Percentiles rank a stretch among this genome's conserved stretches.
Evolutionary conservation across 2,329 filamentous ascomycete species (phyloP).

Genomic region (Colletotrichum echinochloae): DNA sequence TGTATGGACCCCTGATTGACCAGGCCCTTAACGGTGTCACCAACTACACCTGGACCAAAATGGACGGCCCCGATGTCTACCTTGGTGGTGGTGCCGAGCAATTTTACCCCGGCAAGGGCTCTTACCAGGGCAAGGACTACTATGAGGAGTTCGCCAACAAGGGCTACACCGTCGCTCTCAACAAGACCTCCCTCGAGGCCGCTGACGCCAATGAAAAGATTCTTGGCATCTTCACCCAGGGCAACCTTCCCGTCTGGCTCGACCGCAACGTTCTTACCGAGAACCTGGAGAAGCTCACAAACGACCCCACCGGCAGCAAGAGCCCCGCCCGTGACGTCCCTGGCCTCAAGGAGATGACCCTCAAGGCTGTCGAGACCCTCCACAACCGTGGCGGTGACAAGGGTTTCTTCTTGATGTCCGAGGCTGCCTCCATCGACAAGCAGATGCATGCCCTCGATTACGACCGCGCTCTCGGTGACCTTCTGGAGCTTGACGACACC

Average conservation of each 20-base stretch:
- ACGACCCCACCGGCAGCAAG: slow-evolving; percentile 75
- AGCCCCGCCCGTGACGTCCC: slow-evolving; percentile 79
- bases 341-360: slow-evolving; percentile 88
- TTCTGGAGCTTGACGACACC: slow-evolving; percentile 88
- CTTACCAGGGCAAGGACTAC: slow-evolving; percentile 80
- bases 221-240: slow-evolving; percentile 81
- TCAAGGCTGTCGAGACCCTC: slow-evolving; percentile 88
- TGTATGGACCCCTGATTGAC: slow-evolving; percentile 80
- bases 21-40: slow-evolving; percentile 80
- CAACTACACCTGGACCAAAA: slow-evolving; percentile 86
- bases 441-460: slow-evolving; percentile 91
- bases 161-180: slow-evolving; percentile 78
- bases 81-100: slow-evolving; percentile 88
- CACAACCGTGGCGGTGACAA: slow-evolving; percentile 72
- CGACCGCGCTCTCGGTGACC: slow-evolving; percentile 84
- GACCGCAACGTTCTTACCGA: slow-evolving; percentile 84
- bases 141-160: slow-evolving; percentile 80
- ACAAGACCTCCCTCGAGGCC: slow-evolving; percentile 76
- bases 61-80: slow-evolving; percentile 81
- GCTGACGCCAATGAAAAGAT: slow-evolving; percentile 70
- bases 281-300: slow-evolving; percentile 74
- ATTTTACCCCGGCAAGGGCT: slow-evolving; percentile 74
- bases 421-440: slow-evolving; percentile 89
- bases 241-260: slow-evolving; percentile 85
- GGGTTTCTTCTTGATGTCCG: slow-evolving; percentile 90